These are phyloP conservation scores for Ashbya aceris DNA, from an alignment of 1,139 yeast species.

Conservation along the genomic window DNA sequence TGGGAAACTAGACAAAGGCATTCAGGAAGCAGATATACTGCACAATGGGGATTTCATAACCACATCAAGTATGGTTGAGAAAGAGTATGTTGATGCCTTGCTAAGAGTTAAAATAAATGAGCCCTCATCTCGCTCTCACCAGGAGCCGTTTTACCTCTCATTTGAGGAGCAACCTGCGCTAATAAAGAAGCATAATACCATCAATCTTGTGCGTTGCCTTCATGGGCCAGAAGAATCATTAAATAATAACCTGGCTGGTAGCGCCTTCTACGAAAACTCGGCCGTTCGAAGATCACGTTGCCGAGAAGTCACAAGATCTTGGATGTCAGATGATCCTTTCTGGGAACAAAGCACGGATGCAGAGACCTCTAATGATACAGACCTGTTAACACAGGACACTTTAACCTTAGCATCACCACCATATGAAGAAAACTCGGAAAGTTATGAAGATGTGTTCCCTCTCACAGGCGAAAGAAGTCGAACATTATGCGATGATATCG, in stretches of 20 bases:
- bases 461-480: neutral
- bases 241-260: too few species aligned
- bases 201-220: neutral
- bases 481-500: neutral
- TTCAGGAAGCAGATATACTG: neutral
- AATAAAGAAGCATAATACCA: too few species aligned
- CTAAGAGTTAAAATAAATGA: neutral
- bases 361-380: too few species aligned
- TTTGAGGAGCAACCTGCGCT: neutral
- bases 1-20: conserved; percentile 1
- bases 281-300: neutral
- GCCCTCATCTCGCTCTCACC: neutral
- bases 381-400: too few species aligned
- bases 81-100: neutral
- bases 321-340: neutral
- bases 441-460: too few species aligned
- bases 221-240: neutral
- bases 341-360: too few species aligned
- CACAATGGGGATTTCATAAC: neutral
- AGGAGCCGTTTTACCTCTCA: conserved; percentile 1
- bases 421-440: too few species aligned
- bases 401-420: too few species aligned
- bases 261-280: too few species aligned
- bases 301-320: neutral
- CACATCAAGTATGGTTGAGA: neutral